Percentiles rank a stretch among this genome's conserved stretches.
phyloP scores from a whole-genome alignment of 768 basidiomycete species.

The Boletellus ananas region DNA sequence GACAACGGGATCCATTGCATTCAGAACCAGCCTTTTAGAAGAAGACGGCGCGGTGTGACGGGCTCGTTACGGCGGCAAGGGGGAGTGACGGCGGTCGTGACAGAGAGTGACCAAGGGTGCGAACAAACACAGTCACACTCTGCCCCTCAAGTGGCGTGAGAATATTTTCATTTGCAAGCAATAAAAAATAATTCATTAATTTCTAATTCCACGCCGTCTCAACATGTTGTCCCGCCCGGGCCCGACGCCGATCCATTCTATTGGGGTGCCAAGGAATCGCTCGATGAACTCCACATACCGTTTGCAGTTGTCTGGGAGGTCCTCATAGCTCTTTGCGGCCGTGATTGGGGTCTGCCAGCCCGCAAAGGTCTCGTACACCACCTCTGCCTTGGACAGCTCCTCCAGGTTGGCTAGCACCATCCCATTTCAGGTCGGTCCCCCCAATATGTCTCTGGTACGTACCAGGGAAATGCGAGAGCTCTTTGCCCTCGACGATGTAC shows the following conservation, averaged over 20 bases:
- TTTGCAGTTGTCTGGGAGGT: conserved; percentile 80
- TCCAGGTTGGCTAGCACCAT: conserved; percentile 72
- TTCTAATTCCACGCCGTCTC: conserved; percentile 25
- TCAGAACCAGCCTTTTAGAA: conserved; percentile 20
- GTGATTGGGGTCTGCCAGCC: conserved; percentile 88
- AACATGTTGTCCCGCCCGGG: conserved; percentile 82
- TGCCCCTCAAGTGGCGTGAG: conserved; percentile 22
- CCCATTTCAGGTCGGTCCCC: not conserved
- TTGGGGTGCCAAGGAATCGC: conserved; percentile 59
- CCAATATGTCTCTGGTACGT: conserved; percentile 18
- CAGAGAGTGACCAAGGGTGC: conserved; percentile 27
- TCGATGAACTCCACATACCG: conserved; percentile 89
- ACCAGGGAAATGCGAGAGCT: conserved; percentile 87
- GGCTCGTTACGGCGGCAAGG: conserved; percentile 32
- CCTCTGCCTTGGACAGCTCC: conserved; percentile 70
- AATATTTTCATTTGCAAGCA: not conserved
- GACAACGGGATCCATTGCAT: conserved; percentile 33
- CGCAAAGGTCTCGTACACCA: conserved; percentile 83
- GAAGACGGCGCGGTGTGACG: conserved; percentile 28
- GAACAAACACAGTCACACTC: conserved; percentile 22
- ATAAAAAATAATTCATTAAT: not conserved
- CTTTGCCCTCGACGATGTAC: conserved; percentile 74
- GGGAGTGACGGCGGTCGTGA: conserved; percentile 34
- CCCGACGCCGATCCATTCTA: conserved; percentile 94
- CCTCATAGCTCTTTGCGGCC: conserved; percentile 56